These are phyloP conservation scores for Gillenia trifoliata DNA, from an alignment of 306 rosid genomes.

Conservation along the genomic window DNA sequence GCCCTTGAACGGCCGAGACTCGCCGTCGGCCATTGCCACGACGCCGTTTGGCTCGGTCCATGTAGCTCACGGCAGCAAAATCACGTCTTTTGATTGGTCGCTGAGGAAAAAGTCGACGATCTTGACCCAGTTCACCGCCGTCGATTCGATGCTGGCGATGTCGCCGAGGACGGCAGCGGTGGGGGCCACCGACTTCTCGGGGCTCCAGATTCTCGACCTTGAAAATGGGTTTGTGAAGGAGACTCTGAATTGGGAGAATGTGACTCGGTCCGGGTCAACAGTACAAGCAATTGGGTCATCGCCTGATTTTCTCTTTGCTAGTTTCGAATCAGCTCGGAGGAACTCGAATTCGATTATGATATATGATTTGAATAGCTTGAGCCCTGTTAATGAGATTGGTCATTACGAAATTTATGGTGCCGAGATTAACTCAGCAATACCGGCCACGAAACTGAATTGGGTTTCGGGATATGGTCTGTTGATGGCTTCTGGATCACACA, in stretches of 20 bases:
- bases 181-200: slow-evolving; percentile 93
- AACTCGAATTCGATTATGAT: slow-evolving; percentile 82
- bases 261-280: slow-evolving; percentile 74
- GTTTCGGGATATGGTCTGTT: slow-evolving; percentile 43
- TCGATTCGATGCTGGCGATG: slow-evolving; percentile 74
- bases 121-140: slow-evolving; percentile 74
- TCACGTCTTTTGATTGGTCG: slow-evolving; percentile 91
- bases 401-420: slow-evolving; percentile 87
- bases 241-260: slow-evolving; percentile 77
- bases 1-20: slow-evolving; percentile 70
- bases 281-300: slow-evolving; percentile 84
- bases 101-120: slow-evolving; percentile 67
- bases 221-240: slow-evolving; percentile 40
- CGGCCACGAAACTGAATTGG: slow-evolving; percentile 84
- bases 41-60: slow-evolving; percentile 67
- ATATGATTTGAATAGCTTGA: slow-evolving; percentile 52
- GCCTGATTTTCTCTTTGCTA: slow-evolving; percentile 51
- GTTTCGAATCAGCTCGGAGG: slow-evolving; percentile 79
- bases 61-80: slow-evolving; percentile 86
- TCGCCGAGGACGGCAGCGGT: slow-evolving; percentile 65
- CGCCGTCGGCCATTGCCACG: slow-evolving; percentile 69
- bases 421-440: slow-evolving; percentile 72
- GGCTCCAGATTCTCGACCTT: slow-evolving; percentile 73
- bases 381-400: slow-evolving; percentile 44
- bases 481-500: slow-evolving; percentile 92